Percentiles rank a stretch among this genome's conserved stretches.
Evolutionary conservation across 805 yeast genomes (phyloP).

Genomic region (Lachancea thermotolerans): DNA sequence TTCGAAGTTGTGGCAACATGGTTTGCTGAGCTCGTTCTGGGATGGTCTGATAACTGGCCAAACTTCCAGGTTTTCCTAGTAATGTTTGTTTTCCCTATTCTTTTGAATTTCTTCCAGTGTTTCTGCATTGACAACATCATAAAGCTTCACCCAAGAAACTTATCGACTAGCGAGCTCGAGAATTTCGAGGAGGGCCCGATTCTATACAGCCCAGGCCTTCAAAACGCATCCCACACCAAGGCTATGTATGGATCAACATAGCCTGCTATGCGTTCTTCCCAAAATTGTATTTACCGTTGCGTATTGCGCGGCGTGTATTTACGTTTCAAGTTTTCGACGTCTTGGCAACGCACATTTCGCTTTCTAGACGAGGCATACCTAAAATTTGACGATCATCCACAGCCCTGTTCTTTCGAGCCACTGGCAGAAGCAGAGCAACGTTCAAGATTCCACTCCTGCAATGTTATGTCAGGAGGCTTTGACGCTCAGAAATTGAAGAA

Average conservation of each 20-base stretch:
- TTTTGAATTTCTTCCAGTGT: constrained; percentile 69
- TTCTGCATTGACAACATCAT: constrained; percentile 68
- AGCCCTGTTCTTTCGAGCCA: too few species aligned
- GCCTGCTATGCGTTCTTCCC: too few species aligned
- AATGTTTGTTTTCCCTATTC: constrained; percentile 71
- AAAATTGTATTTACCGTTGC: too few species aligned
- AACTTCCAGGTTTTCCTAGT: constrained; percentile 81
- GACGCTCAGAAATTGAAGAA: too few species aligned
- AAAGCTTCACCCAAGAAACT: constrained; percentile 39
- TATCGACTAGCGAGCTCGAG: constrained; percentile 18
- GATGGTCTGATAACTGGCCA: constrained; percentile 80
- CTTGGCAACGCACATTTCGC: too few species aligned
- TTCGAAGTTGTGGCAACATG: constrained; percentile 66
- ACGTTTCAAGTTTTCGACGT: too few species aligned
- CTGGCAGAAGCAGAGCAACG: too few species aligned
- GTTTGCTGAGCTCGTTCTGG: constrained; percentile 65
- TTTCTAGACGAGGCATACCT: too few species aligned
- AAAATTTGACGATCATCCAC: too few species aligned
- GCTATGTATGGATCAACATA: constrained; percentile 1
- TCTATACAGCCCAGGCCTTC: not conserved
- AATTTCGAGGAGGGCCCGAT: constrained; percentile 25
- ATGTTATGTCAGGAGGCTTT: too few species aligned
- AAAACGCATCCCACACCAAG: not conserved
- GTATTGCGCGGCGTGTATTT: too few species aligned
- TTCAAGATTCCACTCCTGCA: too few species aligned